Percentiles rank a stretch among this genome's conserved stretches.
phyloP scores from a whole-genome alignment of 768 basidiomycete species.

The Hygrophorus pudorinus region DNA sequence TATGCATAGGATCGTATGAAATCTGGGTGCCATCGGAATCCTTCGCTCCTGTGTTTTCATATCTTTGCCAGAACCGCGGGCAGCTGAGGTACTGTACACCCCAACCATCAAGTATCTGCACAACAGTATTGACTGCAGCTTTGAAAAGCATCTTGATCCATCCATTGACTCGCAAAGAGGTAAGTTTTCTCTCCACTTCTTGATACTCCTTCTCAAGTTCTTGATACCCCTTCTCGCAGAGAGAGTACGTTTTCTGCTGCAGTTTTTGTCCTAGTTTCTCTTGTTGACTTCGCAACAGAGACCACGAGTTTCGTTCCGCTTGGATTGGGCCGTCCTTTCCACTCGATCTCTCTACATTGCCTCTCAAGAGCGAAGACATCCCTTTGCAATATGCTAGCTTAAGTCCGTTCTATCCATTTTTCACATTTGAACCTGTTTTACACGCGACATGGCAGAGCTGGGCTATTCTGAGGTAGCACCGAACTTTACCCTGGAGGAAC shows the following conservation, averaged over 20 bases:
- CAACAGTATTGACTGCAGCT: too few relatives aligned
- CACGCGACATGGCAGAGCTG: constrained; percentile 32
- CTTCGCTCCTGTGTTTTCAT: constrained; percentile 69
- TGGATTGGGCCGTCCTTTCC: constrained; percentile 71
- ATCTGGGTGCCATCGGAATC: constrained; percentile 73
- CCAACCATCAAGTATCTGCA: background rate
- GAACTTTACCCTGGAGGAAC: constrained; percentile 46
- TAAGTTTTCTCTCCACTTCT: constrained; percentile 20
- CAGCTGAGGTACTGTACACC: constrained; percentile 42
- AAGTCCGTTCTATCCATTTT: constrained; percentile 28
- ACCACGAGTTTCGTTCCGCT: constrained; percentile 58
- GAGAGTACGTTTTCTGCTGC: constrained; percentile 29
- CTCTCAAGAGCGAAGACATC: constrained; percentile 39
- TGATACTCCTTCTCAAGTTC: background rate
- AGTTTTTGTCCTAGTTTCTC: background rate
- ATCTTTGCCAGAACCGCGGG: constrained; percentile 59
- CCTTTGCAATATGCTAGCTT: constrained; percentile 62
- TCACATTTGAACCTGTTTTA: background rate
- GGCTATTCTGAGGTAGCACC: constrained; percentile 54
- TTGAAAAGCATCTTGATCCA: constrained; percentile 57
- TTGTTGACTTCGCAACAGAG: constrained; percentile 28
- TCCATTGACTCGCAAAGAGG: constrained; percentile 63
- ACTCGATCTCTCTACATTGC: constrained; percentile 50
- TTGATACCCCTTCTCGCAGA: constrained; percentile 21
- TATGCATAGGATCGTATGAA: constrained; percentile 58